Evolutionary conservation across 1,139 yeast species (phyloP).

Genomic region (Taphrina populina): DNA sequence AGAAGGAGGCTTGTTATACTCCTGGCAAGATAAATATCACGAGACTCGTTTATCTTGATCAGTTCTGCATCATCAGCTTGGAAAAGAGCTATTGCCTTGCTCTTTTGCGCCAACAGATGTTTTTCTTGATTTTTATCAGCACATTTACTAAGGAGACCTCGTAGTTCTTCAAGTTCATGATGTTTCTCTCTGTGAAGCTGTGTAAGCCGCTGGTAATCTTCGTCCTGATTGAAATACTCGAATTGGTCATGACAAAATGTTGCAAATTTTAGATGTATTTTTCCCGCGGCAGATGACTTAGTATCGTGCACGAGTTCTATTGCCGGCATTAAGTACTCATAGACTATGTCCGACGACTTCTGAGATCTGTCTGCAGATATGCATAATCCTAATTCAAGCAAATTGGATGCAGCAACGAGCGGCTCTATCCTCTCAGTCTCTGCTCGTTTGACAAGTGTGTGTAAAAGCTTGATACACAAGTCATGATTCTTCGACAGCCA

Average conservation of each 20-base stretch:
- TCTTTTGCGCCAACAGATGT: slow-evolving; percentile 46
- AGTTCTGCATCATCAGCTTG: slow-evolving; percentile 54
- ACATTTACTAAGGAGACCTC: slow-evolving; percentile 46
- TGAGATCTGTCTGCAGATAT: slow-evolving; percentile 67
- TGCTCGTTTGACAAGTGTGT: background rate
- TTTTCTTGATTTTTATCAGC: slow-evolving; percentile 56
- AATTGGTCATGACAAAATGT: slow-evolving; percentile 72
- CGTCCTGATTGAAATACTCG: slow-evolving; percentile 50
- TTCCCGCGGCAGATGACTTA: slow-evolving; percentile 45
- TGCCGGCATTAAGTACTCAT: slow-evolving; percentile 55
- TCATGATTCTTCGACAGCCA: slow-evolving; percentile 22
- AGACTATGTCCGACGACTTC: slow-evolving; percentile 58
- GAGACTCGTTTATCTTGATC: slow-evolving; percentile 48
- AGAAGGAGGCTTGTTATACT: slow-evolving; percentile 63
- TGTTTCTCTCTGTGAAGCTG: slow-evolving; percentile 49
- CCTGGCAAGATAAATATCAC: slow-evolving; percentile 52
- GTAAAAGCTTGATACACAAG: slow-evolving; percentile 18
- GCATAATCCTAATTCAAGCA: slow-evolving; percentile 57
- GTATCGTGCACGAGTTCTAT: slow-evolving; percentile 39
- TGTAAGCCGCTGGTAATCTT: slow-evolving; percentile 51
- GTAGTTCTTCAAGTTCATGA: slow-evolving; percentile 54
- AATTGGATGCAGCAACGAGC: background rate
- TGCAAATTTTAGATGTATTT: slow-evolving; percentile 62
- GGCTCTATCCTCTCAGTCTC: background rate
- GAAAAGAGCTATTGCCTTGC: slow-evolving; percentile 51